Evolutionary conservation across 129 eudicot genomes (phyloP).

Genomic region (Helianthus annuus): DNA sequence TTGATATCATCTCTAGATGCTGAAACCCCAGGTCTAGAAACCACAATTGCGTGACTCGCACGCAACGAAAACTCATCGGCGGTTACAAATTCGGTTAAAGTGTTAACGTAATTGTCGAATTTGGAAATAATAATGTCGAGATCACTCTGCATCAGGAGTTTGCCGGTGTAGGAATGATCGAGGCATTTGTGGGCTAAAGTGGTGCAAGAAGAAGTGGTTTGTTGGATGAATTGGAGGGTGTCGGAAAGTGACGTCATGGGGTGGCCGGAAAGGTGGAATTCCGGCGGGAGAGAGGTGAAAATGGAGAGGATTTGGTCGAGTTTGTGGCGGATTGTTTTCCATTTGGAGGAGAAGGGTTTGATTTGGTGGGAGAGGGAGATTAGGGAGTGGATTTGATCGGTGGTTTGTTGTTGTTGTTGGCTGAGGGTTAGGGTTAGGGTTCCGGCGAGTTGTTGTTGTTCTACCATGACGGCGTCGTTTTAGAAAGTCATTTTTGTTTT

Average conservation of each 20-base stretch:
- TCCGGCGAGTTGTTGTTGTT: conserved; percentile 23
- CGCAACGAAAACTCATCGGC: conserved; percentile 39
- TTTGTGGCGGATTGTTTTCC: conserved; percentile 63
- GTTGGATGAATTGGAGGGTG: conserved; percentile 35
- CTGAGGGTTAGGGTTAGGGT: conserved; percentile 33
- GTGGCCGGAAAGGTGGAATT: conserved; percentile 29
- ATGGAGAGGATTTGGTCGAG: conserved; percentile 61
- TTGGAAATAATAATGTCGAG: conserved; percentile 58
- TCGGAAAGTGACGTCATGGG: conserved; percentile 32
- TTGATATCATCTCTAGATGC: conserved; percentile 72
- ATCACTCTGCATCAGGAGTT: conserved; percentile 88
- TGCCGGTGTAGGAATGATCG: conserved; percentile 59
- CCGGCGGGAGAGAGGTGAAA: conserved; percentile 45
- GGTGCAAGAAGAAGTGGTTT: conserved; percentile 43
- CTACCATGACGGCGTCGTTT: conserved; percentile 36
- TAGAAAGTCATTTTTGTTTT: conserved; percentile 26
- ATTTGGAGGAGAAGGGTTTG: conserved; percentile 57
- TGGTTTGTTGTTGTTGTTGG: conserved; percentile 37
- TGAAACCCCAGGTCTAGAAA: conserved; percentile 50
- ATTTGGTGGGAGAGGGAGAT: conserved; percentile 60
- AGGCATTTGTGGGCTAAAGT: conserved; percentile 51
- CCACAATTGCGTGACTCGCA: conserved; percentile 61
- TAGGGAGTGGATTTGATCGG: conserved; percentile 47
- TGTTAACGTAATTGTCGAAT: conserved; percentile 42
- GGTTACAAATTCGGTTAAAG: conserved; percentile 51